Evolutionary conservation across 176 grass and related monocot genomes (phyloP).

Genomic region (Coix lacrymajobi): DNA sequence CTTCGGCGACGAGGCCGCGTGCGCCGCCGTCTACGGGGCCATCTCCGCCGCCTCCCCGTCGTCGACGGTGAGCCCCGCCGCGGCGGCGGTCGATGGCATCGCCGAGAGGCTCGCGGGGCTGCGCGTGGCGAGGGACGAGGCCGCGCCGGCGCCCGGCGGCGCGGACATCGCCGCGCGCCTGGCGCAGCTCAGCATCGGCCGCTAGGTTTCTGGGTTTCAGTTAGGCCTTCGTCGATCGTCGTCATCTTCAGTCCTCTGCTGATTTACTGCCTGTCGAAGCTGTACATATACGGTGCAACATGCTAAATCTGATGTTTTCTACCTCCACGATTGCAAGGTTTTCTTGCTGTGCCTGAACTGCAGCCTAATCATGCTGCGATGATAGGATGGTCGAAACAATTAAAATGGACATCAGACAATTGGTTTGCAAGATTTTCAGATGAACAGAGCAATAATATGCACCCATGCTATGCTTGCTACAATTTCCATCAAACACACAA

Average conservation of each 20-base stretch:
- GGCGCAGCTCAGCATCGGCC: background rate
- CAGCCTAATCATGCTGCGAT: background rate
- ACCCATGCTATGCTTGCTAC: background rate
- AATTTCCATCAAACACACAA: background rate
- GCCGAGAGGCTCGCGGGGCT: slow-evolving; percentile 26
- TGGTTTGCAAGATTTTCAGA: background rate
- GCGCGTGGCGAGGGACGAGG: slow-evolving; percentile 23
- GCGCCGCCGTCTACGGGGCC: slow-evolving; percentile 23
- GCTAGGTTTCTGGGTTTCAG: background rate
- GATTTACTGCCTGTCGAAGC: background rate
- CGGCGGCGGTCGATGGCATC: background rate
- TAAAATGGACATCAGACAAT: background rate
- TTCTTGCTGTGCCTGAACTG: no score
- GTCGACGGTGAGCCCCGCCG: background rate
- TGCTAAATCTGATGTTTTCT: background rate
- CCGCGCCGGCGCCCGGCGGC: background rate
- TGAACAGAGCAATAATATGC: background rate
- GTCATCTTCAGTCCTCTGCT: background rate
- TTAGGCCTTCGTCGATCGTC: background rate
- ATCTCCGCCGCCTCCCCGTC: background rate
- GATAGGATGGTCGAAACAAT: background rate
- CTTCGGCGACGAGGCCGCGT: slow-evolving; percentile 26
- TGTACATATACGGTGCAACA: background rate
- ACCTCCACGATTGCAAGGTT: background rate
- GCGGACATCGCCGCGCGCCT: background rate